These are phyloP conservation scores for Rhamnella rubrinervis DNA, from an alignment of 331 rosid species.

Conservation along the genomic window DNA sequence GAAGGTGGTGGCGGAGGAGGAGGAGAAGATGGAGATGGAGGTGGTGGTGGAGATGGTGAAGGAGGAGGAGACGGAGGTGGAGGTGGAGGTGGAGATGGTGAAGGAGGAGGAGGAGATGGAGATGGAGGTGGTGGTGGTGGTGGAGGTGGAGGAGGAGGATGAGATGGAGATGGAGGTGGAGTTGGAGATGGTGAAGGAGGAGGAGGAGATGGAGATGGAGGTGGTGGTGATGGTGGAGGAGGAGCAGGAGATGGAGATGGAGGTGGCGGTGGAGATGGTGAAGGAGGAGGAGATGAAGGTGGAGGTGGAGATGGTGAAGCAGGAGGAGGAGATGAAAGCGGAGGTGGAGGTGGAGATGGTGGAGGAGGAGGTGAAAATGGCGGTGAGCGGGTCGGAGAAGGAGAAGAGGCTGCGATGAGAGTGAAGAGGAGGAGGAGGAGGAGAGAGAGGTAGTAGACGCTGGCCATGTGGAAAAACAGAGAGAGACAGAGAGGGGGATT, in stretches of 20 bases:
- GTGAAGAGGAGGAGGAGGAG: too few relatives aligned
- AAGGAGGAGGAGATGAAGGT: too few relatives aligned
- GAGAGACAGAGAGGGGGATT: background rate
- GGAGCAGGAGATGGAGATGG: too few relatives aligned
- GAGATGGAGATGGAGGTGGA: background rate
- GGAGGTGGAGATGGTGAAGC: too few relatives aligned
- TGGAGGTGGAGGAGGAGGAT: background rate
- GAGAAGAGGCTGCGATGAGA: too few relatives aligned
- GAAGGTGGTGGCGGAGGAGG: background rate
- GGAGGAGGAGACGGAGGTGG: background rate
- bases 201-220: background rate
- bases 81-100: too few relatives aligned
- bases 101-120: background rate
- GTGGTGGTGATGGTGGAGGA: too few relatives aligned
- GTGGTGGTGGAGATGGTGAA: background rate
- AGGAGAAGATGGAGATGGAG: background rate
- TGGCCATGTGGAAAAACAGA: slow-evolving; percentile 13
- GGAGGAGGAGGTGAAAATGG: too few relatives aligned
- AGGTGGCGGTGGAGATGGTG: too few relatives aligned
- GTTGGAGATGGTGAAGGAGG: background rate
- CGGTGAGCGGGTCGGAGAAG: too few relatives aligned
- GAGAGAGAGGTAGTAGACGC: background rate
- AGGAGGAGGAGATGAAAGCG: too few relatives aligned
- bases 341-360: background rate
- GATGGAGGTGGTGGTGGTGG: background rate